Base-by-base conservation (phyloP, 208 protist species). In the Leishmania aethiopica region DNA sequence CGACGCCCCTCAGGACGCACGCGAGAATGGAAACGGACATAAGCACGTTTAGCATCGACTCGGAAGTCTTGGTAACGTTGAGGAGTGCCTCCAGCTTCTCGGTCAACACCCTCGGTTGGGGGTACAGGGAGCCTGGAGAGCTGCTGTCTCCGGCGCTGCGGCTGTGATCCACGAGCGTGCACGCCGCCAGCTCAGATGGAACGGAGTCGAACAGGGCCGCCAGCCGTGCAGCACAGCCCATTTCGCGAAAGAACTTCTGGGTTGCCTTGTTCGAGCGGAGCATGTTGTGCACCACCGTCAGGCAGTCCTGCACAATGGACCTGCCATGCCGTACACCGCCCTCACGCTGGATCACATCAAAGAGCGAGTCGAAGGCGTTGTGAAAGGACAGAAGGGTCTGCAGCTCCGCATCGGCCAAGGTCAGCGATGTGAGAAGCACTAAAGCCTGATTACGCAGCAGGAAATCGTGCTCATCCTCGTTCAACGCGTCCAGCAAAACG, bases 181-280 rank as follows among this genome's bases (percentile, higher is more conserved):
- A 86, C 22, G 78, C 73, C 19, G 59, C 69, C 66, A 94, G 71
- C 47, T 83, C 78, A 1, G 81, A 69, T 1, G 86, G 78, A 42
- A 91, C 82, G 45, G 84, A 64, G 32, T 93, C 86, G 55, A 98
- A 83, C 11, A 98, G 82, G 8, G 80, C 79, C 45, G 79, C 82
- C 6, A 98, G 77, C 8, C 89, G 87, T 32, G 83, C 71, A 13
- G 90, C 92, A 70, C 90, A 94, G 64, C 89, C 90, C 91, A 96
- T 94, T 74, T 95, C 89, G n/a, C 86, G 77, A 67, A 98, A 98
- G 42, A 97, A 80, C 83, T 96, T 98, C 78, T 94, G 92, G 37
- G 93, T 95, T n/a, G 88, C 84, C 75, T 91, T 93, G 81, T 98
- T 98, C 28, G 89, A 84, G 8, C 93, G 91, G 64, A 98, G 84